Conservation (phyloP, 2,329 filamentous ascomycete genomes). For the Arachnopeziza araneosa region DNA sequence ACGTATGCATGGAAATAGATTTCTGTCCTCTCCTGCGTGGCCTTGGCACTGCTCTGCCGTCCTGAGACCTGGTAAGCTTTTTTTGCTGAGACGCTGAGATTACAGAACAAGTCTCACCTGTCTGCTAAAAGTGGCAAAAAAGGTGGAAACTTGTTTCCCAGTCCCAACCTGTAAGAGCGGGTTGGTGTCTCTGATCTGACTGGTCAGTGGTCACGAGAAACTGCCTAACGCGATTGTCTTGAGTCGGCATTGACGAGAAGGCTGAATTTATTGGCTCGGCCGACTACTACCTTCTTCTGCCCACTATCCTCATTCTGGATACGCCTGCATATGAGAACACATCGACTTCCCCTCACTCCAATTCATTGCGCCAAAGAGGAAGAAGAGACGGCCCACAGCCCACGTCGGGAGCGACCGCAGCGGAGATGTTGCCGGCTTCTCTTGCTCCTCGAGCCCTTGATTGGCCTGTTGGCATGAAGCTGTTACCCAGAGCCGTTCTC, state of each 20-base stretch:
- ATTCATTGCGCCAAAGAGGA: background rate
- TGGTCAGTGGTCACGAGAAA: background rate
- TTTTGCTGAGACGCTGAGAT: background rate
- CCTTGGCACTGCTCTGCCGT: background rate
- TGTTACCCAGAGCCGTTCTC: background rate
- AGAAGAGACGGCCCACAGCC: background rate
- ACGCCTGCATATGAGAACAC: background rate
- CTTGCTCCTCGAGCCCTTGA: background rate
- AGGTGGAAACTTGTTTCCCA: background rate
- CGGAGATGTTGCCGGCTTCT: background rate
- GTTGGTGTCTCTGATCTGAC: background rate
- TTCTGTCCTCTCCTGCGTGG: background rate
- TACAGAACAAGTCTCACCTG: background rate
- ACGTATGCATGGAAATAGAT: background rate
- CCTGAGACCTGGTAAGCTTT: background rate
- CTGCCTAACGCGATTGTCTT: background rate
- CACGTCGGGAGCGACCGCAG: background rate
- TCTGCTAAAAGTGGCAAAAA: background rate
- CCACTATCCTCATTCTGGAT: background rate
- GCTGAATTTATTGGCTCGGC: background rate
- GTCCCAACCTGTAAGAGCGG: background rate
- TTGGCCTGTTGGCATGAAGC: background rate
- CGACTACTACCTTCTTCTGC: background rate
- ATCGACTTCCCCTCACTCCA: background rate
- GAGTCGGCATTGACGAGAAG: background rate